A percentile compares a stretch with the other conserved stretches of the same genome.
phyloP scores from a whole-genome alignment of 352 stramenopile genomes.

The Phytophthora tubulina region DNA sequence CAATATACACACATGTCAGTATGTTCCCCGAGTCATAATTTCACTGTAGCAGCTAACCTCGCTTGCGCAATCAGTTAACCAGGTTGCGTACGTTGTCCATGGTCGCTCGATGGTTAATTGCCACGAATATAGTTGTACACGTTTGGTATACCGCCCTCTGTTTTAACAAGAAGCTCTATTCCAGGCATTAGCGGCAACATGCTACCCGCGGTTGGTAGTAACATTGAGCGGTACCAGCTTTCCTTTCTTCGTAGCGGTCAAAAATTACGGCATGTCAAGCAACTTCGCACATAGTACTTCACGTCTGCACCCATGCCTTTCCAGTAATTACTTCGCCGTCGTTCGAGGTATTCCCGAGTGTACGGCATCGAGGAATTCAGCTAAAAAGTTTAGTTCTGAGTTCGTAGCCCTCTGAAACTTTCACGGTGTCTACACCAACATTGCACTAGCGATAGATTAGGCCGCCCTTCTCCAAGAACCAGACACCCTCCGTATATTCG shows the following conservation, averaged over 20 bases:
- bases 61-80: neutral
- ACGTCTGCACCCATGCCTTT: neutral
- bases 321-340: neutral
- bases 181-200: neutral
- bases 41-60: neutral
- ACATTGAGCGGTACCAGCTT: neutral
- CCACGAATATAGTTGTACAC: slow-evolving; percentile 22
- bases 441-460: neutral
- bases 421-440: neutral
- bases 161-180: slow-evolving; percentile 15
- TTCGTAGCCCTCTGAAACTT: neutral
- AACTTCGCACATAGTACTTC: neutral
- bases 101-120: neutral
- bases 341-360: neutral
- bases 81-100: slow-evolving; percentile 15
- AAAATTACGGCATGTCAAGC: neutral
- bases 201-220: too few relatives aligned
- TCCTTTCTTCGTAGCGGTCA: neutral
- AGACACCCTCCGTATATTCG: neutral
- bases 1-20: neutral
- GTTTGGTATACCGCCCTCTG: neutral
- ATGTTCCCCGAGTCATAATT: neutral
- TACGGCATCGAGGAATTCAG: neutral
- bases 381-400: neutral
- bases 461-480: neutral